These are phyloP conservation scores for Aurantiochytrium sp. DNA, from an alignment of 108 stramenopile species.

Conservation along the genomic window DNA sequence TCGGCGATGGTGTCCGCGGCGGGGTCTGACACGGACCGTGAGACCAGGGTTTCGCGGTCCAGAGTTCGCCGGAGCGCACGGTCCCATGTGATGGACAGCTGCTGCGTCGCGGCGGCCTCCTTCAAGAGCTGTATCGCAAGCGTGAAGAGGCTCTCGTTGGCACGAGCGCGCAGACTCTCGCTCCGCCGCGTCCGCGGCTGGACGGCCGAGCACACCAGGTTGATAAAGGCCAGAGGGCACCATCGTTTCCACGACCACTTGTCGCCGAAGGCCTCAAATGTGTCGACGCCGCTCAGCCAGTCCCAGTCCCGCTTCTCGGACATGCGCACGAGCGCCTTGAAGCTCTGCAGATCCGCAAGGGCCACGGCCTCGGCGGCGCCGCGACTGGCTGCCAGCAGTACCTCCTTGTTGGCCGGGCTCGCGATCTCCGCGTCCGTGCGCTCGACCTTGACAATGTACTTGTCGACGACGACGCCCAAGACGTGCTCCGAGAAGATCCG, in stretches of 20 bases:
- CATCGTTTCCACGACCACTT: not conserved
- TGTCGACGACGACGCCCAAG: not conserved
- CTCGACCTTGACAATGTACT: not conserved
- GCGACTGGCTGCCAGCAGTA: not conserved
- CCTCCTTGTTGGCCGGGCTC: too few species aligned
- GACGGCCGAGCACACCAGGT: not conserved
- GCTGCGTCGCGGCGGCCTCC: not conserved
- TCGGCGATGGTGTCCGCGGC: too few species aligned
- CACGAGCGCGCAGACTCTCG: not conserved
- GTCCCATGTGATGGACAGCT: not conserved
- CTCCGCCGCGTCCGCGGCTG: not conserved
- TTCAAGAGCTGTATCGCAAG: not conserved
- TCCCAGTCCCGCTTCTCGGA: not conserved
- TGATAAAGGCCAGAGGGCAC: not conserved
- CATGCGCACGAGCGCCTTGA: not conserved
- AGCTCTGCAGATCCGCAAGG: not conserved
- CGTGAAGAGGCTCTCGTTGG: not conserved
- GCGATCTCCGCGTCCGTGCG: too few species aligned
- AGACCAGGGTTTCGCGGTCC: too few species aligned
- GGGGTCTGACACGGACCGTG: too few species aligned
- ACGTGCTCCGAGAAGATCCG: not conserved
- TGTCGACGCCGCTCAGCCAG: slow-evolving; percentile 13
- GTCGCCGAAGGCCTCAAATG: slow-evolving; percentile 22
- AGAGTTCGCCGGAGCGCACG: not conserved
- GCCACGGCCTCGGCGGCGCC: not conserved